phyloP scores from a whole-genome alignment of 2,329 filamentous ascomycete genomes.

The Nakataea oryzae region DNA sequence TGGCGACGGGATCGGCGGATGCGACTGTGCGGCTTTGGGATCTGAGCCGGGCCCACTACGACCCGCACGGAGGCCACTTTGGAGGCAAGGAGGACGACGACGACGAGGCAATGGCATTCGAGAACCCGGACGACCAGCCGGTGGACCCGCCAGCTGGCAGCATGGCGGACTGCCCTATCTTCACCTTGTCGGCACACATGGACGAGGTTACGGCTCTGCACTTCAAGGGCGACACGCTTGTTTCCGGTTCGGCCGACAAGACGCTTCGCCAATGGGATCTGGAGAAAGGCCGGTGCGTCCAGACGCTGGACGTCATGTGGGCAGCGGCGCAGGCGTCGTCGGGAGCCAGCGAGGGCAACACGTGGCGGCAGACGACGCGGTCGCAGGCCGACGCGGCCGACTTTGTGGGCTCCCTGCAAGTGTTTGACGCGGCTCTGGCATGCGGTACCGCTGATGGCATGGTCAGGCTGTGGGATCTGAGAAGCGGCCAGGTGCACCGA shows the following conservation, averaged over 20 bases:
- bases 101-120: slow-evolving; percentile 61
- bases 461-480: slow-evolving; percentile 92
- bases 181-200: slow-evolving; percentile 79
- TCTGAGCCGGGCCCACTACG: slow-evolving; percentile 77
- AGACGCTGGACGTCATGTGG: slow-evolving; percentile 97
- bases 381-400: slow-evolving; percentile 69
- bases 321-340: slow-evolving; percentile 77
- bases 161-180: slow-evolving; percentile 84
- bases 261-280: slow-evolving; percentile 96
- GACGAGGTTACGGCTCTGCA: slow-evolving; percentile 91
- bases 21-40: slow-evolving; percentile 95
- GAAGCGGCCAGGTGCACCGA: slow-evolving; percentile 92
- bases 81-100: slow-evolving; percentile 52
- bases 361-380: slow-evolving; percentile 66
- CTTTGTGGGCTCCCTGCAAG: slow-evolving; percentile 90
- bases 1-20: slow-evolving; percentile 90
- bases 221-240: slow-evolving; percentile 78
- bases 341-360: slow-evolving; percentile 47
- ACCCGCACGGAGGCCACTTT: slow-evolving; percentile 50
- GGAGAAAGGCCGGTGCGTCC: slow-evolving; percentile 91
- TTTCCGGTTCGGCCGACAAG: slow-evolving; percentile 95
- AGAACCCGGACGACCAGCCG: slow-evolving; percentile 55
- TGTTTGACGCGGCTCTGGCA: slow-evolving; percentile 89
- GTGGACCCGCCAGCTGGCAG: slow-evolving; percentile 66
- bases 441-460: slow-evolving; percentile 96